Base-by-base conservation (phyloP, 495 filamentous ascomycete species). In the Trichoderma gamsii region DNA sequence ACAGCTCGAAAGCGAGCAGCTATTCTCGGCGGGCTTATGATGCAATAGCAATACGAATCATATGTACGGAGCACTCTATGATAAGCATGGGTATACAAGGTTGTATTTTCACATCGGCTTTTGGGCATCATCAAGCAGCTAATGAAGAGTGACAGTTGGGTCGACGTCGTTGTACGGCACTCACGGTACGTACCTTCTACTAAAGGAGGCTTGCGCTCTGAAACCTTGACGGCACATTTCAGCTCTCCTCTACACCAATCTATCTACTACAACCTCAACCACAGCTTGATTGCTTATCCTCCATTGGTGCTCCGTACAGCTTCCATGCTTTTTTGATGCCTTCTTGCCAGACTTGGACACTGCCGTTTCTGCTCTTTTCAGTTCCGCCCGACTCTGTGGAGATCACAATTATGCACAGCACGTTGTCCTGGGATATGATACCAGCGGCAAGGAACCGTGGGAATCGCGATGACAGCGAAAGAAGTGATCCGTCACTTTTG, bases 401-500 rank as follows among this genome's bases (percentile, higher is more conserved):
- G 56, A 61, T 23, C 11, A 38, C 15, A 61, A 61, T 61, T 61
- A 21, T 25, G 56, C 27, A 32, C 56, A 7, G 27, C 56, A 21
- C 16, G 56, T 61, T 32, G 12, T 25, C 56, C 56, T 61, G 56
- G 56, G 56, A 61, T 61, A 61, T 61, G 56, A 61, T 25, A 35
- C 56, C 56, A 61, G 13, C 25, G 25, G 56, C 56, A 29, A 61
- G 56, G 56, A 32, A 23, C 56, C 56, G 12, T 61, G 56, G 56
- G 25, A 32, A 61, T 61, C 56, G 56, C 56, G 56, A 56, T 56
- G 51, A 56, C 18, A 56, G 51, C 51, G 21, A 61, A 7, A 61
- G 25, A 61, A 61, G n/a, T 61, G 56, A 61, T 61, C 29, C 56
- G 56, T 61, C 56, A 61, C 56, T 18, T 18, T 32, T 61, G 56